phyloP scores from a whole-genome alignment of 2,329 filamentous ascomycete genomes.

The Helicocarpus griseus region DNA sequence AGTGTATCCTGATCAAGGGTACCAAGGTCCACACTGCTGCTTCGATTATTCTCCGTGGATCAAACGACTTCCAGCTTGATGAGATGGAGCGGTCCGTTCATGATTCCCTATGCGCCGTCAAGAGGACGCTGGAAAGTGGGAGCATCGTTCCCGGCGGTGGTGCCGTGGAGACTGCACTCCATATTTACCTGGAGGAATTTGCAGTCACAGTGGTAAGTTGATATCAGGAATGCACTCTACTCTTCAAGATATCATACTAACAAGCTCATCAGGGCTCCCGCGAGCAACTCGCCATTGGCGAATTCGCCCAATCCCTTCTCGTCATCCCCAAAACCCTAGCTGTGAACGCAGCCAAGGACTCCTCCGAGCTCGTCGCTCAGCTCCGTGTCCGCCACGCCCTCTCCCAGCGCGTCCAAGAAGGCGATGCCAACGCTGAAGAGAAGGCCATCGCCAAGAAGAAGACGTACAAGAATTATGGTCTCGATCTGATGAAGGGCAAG shows the following conservation, averaged over 20 bases:
- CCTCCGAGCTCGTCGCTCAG: conserved; percentile 88
- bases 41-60: conserved; percentile 87
- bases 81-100: conserved; percentile 99
- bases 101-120: conserved; percentile 92
- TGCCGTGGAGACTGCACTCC: conserved; percentile 94
- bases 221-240: neutral
- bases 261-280: conserved; percentile 55
- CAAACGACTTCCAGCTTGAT: conserved; percentile 93
- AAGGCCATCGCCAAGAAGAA: conserved; percentile 87
- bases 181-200: conserved; percentile 98
- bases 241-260: neutral
- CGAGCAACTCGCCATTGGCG: conserved; percentile 94
- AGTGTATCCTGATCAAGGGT: conserved; percentile 94
- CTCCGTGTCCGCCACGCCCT: conserved; percentile 88
- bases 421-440: conserved; percentile 67
- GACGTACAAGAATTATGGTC: conserved; percentile 96
- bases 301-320: conserved; percentile 91
- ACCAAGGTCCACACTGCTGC: conserved; percentile 91
- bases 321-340: conserved; percentile 93
- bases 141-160: conserved; percentile 94
- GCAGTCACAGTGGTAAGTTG: conserved; percentile 74
- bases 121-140: conserved; percentile 92
- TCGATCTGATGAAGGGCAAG: conserved; percentile 81
- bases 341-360: conserved; percentile 94
- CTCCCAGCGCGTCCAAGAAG: conserved; percentile 81